phyloP scores from a whole-genome alignment of 1,284 basidiomycete genomes.

The Tylopilus sp. region DNA sequence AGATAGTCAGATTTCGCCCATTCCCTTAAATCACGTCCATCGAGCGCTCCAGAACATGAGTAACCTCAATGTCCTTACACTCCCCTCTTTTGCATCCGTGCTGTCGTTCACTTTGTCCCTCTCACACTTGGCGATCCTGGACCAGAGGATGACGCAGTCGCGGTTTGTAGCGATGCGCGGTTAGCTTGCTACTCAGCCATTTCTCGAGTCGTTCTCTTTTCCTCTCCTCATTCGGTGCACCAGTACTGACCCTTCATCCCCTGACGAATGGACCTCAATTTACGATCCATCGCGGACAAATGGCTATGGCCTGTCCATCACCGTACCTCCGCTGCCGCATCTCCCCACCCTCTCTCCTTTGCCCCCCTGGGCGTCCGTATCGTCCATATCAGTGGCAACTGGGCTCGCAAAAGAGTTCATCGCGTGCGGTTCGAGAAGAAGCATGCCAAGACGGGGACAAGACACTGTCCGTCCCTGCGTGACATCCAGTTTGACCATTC shows the following conservation, averaged over 20 bases:
- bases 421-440: slow-evolving; percentile 23
- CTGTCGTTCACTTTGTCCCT: slow-evolving; percentile 24
- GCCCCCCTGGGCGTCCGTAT: background rate
- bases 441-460: slow-evolving; percentile 32
- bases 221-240: slow-evolving; percentile 23
- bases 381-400: background rate
- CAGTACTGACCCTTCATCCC: background rate
- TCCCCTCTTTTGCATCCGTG: slow-evolving; percentile 25
- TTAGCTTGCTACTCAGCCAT: slow-evolving; percentile 27
- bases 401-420: slow-evolving; percentile 28
- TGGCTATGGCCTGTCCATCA: background rate
- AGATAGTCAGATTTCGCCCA: slow-evolving; percentile 4
- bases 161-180: slow-evolving; percentile 21
- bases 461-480: slow-evolving; percentile 22
- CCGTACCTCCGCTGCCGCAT: slow-evolving; percentile 17
- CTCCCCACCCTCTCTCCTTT: slow-evolving; percentile 10
- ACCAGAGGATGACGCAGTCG: slow-evolving; percentile 23
- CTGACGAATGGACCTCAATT: slow-evolving; percentile 13
- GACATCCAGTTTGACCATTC: slow-evolving; percentile 33
- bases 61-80: slow-evolving; percentile 26
- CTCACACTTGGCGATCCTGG: slow-evolving; percentile 27
- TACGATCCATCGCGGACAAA: background rate
- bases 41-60: slow-evolving; percentile 31
- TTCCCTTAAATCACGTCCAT: slow-evolving; percentile 17
- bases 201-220: slow-evolving; percentile 28